phyloP scores from a whole-genome alignment of 2,329 filamentous ascomycete genomes.

The Ophiosphaerella korrae region DNA sequence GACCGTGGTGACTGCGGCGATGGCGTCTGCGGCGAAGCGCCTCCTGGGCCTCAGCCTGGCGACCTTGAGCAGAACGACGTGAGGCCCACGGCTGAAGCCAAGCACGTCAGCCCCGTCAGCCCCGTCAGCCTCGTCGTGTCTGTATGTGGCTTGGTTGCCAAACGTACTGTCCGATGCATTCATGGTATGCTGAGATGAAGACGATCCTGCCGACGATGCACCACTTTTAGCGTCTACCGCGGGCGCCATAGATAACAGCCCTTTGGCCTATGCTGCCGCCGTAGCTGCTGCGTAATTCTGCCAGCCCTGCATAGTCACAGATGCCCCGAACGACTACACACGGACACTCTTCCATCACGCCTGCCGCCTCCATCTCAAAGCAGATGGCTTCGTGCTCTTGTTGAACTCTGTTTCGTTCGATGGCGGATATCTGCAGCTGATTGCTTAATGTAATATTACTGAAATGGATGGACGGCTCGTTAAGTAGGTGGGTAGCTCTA shows the following conservation, averaged over 20 bases:
- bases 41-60: too few relatives aligned
- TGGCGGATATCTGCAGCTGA: conserved; percentile 20
- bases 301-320: conserved; percentile 27
- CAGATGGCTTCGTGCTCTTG: conserved; percentile 19
- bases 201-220: too few relatives aligned
- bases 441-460: conserved; percentile 26
- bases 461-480: conserved; percentile 20
- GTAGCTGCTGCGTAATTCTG: conserved; percentile 20
- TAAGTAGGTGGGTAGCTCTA: conserved; percentile 4
- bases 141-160: too few relatives aligned
- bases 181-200: too few relatives aligned
- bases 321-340: conserved; percentile 26
- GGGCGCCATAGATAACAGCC: conserved; percentile 12
- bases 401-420: conserved; percentile 14
- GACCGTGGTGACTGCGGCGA: too few relatives aligned
- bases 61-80: too few relatives aligned
- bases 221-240: background rate
- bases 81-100: too few relatives aligned
- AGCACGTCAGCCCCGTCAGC: too few relatives aligned
- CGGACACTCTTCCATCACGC: conserved; percentile 16
- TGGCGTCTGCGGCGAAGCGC: too few relatives aligned
- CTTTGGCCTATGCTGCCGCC: conserved; percentile 20
- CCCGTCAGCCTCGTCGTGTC: too few relatives aligned
- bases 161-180: too few relatives aligned
- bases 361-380: conserved; percentile 31